Base-by-base conservation (phyloP, 768 basidiomycete species). In the Nevesoporus exiguus region DNA sequence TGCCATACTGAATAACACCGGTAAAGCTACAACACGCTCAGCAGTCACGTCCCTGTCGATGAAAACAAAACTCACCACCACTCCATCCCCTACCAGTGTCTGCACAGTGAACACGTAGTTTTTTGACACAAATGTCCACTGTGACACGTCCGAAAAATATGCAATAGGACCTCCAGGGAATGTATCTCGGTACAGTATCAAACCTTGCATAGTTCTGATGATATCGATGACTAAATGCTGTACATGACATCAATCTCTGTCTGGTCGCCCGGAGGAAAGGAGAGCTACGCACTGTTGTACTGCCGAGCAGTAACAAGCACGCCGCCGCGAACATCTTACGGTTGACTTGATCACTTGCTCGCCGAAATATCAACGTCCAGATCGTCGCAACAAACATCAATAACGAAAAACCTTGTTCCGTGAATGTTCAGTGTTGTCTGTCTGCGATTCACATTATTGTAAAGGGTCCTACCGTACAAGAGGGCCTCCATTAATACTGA, bases 71-170 rank as follows among this genome's bases (percentile, higher is more conserved):
- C 64, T 13, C n/a, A 67, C 67, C 9, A 68, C 49, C 0, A 68
- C 62, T 5, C 42, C 24, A 10, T 43, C 42, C 1, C 42, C 42
- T 43, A 43, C 17, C 14, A 43, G 7, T 9, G 65, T 65, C 43
- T 66, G 64, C 5, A 48, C 22, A 10, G 48, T 31, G 15, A 57
- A 62, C 25, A 63, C n/a, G 3, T 30, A 44, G 36, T 60, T 62
- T 34, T 66, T 70, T 46, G 58, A 61, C 25, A 70, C 30, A 7
- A 43, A 43, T 13, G 42, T 43, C 42, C 42, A 43, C 5, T 43
- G 42, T 7, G 24, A 27, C 15, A 33, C 8, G 31, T 31, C 30
- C 7, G 30, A 11, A 8, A 50, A 50, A 14, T 17, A 34, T 2
- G 21, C 31, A 17, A 42, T 5, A 40, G 50, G 42, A 1, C 41